A percentile compares a stretch with the other conserved stretches of the same genome.
Conservation (phyloP, 2,329 filamentous ascomycete genomes). For the Epichloe brachyelytri region DNA sequence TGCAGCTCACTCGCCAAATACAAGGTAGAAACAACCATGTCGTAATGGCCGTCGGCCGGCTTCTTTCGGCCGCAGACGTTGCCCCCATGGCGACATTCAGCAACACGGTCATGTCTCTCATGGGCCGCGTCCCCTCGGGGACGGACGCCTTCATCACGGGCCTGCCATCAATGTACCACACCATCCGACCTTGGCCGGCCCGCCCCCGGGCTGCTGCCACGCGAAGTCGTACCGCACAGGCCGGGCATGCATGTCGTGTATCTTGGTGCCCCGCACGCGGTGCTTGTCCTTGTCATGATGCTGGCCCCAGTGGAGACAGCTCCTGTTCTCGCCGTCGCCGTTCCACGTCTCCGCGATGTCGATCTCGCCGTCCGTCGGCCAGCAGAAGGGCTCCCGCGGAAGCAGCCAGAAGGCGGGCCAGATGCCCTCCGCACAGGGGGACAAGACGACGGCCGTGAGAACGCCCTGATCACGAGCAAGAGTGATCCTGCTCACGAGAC, state of each 20-base stretch:
- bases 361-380: constrained; percentile 47
- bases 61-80: constrained; percentile 41
- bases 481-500: constrained; percentile 39
- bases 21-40: constrained; percentile 40
- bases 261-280: constrained; percentile 36
- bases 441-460: constrained; percentile 35
- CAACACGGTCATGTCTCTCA: constrained; percentile 43
- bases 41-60: constrained; percentile 40
- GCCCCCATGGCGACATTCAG: constrained; percentile 50
- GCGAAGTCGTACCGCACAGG: constrained; percentile 42
- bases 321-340: constrained; percentile 39
- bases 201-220: constrained; percentile 36
- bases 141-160: constrained; percentile 44
- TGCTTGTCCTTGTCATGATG: constrained; percentile 42
- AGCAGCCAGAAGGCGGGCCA: constrained; percentile 53
- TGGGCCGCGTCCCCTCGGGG: constrained; percentile 36
- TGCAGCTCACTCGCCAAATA: constrained; percentile 38
- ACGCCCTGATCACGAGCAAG: constrained; percentile 38
- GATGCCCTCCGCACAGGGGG: constrained; percentile 41
- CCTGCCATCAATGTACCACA: constrained; percentile 47
- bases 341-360: constrained; percentile 53
- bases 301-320: constrained; percentile 47
- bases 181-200: constrained; percentile 31
- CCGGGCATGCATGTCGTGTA: constrained; percentile 33
- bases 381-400: constrained; percentile 42